Conservation (phyloP, 805 yeast species). For the Kodamaea kakaduensis region DNA sequence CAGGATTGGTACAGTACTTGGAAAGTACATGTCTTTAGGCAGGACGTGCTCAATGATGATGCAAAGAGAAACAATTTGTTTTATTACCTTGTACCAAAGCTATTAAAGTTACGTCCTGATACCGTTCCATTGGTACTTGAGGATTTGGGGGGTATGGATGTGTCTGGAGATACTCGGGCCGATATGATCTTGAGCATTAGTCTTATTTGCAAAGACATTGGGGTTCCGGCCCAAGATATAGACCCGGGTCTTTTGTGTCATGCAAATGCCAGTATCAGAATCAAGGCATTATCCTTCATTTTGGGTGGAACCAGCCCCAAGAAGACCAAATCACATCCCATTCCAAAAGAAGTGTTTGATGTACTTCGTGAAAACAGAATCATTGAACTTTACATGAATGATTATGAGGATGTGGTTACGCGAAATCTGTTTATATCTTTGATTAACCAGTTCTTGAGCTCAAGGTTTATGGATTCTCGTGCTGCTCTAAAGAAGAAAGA, state of each 20-base stretch:
- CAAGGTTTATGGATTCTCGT: conserved; percentile 62
- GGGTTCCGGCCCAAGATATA: conserved; percentile 7
- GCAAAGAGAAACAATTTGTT: conserved; percentile 46
- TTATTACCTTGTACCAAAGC: conserved; percentile 56
- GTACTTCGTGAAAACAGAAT: conserved; percentile 35
- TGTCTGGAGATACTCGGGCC: conserved; percentile 24
- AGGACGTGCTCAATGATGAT: conserved; percentile 28
- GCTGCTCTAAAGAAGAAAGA: conserved; percentile 16
- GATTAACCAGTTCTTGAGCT: conserved; percentile 52
- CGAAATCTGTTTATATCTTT: conserved; percentile 63
- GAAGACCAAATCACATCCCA: conserved; percentile 41
- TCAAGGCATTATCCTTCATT: conserved; percentile 57
- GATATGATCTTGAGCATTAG: conserved; percentile 45
- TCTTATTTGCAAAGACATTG: conserved; percentile 33
- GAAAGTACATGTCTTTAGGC: conserved; percentile 34
- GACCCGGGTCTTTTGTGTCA: conserved; percentile 44
- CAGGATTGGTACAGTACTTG: conserved; percentile 50
- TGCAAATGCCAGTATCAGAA: conserved; percentile 38
- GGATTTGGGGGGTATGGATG: conserved; percentile 23
- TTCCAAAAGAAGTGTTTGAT: conserved; percentile 43
- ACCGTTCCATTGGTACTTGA: conserved; percentile 40
- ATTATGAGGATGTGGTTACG: conserved; percentile 55
- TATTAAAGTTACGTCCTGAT: conserved; percentile 51
- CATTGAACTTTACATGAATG: conserved; percentile 54
- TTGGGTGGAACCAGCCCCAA: conserved; percentile 54